These are phyloP conservation scores for Phalaenopsis aphrodite DNA, from an alignment of 106 monocot genomes.

Conservation along the genomic window DNA sequence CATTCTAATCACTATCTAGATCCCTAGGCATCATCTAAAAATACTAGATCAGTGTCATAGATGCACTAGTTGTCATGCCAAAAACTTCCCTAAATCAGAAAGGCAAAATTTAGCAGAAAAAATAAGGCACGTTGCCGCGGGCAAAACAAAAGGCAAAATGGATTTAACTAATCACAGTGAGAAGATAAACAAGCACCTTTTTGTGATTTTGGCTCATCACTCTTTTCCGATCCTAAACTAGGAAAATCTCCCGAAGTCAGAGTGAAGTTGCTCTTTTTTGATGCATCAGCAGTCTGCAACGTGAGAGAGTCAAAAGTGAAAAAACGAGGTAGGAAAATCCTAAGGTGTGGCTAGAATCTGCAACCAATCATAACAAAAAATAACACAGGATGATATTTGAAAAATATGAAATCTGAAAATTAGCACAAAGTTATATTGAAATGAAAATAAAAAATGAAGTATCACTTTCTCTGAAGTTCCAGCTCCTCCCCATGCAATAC, in stretches of 20 bases:
- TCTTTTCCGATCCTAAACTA: slow-evolving; percentile 73
- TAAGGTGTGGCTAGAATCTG: background rate
- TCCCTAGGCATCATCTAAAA: too few relatives aligned
- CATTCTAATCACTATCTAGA: too few relatives aligned
- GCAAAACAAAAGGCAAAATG: background rate
- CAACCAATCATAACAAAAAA: background rate
- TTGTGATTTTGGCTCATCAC: slow-evolving; percentile 31
- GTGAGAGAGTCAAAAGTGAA: background rate
- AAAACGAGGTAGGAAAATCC: background rate
- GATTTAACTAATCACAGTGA: background rate
- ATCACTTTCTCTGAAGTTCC: slow-evolving; percentile 44
- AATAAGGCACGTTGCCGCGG: background rate
- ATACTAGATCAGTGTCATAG: background rate
- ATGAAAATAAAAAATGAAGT: background rate
- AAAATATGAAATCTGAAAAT: too few relatives aligned
- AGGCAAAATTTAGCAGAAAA: too few relatives aligned
- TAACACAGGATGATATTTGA: too few relatives aligned
- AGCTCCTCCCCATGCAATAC: slow-evolving; percentile 31
- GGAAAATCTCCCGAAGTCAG: slow-evolving; percentile 94
- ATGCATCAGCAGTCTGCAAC: slow-evolving; percentile 32
- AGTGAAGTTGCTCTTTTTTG: slow-evolving; percentile 39
- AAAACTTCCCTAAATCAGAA: background rate
- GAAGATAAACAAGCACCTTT: slow-evolving; percentile 29
- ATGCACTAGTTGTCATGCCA: background rate
- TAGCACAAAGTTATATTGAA: too few relatives aligned